phyloP scores from a whole-genome alignment of 176 grass and related monocot species.

The Aechmea fasciata region DNA sequence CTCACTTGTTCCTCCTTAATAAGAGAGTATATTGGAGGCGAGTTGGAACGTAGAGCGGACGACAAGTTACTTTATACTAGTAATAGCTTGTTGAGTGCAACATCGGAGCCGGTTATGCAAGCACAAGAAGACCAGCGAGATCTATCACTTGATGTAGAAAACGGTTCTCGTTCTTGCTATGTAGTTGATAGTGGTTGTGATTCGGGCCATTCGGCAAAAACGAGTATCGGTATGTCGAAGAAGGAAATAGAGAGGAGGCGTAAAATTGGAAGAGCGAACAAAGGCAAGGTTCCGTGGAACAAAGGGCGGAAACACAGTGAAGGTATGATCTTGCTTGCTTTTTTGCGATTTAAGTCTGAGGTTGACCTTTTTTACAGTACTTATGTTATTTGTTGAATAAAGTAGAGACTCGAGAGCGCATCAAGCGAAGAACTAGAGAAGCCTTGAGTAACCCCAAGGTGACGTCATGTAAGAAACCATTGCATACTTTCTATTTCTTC shows the following conservation, averaged over 20 bases:
- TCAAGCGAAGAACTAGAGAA: constrained; percentile 49
- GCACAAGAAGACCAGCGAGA: constrained; percentile 1
- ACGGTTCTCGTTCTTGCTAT: not conserved
- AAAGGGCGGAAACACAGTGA: constrained; percentile 53
- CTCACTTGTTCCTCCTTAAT: constrained; percentile 16
- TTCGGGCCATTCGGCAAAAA: not conserved
- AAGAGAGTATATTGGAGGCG: not conserved
- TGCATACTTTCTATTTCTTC: constrained; percentile 7
- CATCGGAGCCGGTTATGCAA: not conserved
- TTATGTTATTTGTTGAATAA: not conserved
- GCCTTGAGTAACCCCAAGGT: constrained; percentile 89
- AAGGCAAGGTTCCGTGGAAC: constrained; percentile 64
- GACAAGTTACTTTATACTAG: not conserved
- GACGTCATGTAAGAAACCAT: constrained; percentile 85
- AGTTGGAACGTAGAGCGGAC: constrained; percentile 2
- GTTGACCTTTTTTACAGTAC: not conserved
- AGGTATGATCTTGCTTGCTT: constrained; percentile 26
- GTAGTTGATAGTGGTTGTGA: no score
- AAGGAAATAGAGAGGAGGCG: constrained; percentile 69
- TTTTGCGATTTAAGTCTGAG: not conserved
- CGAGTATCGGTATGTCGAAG: constrained; percentile 11
- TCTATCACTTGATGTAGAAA: not conserved
- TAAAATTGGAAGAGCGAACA: constrained; percentile 78
- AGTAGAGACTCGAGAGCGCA: constrained; percentile 59
- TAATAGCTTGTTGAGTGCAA: constrained; percentile 1